Evolutionary conservation across 2,329 filamentous ascomycete species (phyloP).

Genomic region (Ascocoryne sarcoides): DNA sequence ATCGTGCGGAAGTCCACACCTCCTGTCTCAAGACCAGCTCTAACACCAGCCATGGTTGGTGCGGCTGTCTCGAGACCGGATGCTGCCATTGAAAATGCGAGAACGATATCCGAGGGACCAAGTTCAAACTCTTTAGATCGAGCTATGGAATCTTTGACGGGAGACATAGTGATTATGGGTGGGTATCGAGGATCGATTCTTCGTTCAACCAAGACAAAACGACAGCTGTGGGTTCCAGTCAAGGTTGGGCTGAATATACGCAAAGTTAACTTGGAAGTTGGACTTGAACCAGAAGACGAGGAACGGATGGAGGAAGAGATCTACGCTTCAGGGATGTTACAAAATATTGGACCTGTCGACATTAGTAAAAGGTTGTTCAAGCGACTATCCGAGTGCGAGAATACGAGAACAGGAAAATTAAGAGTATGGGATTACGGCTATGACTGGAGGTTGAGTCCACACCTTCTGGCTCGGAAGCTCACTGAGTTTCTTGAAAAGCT

Average conservation of each 20-base stretch:
- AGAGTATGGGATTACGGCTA: slow-evolving; percentile 88
- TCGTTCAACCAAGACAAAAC: slow-evolving; percentile 70
- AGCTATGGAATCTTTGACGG: slow-evolving; percentile 61
- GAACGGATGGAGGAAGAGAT: slow-evolving; percentile 76
- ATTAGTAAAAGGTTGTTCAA: slow-evolving; percentile 78
- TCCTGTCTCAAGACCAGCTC: slow-evolving; percentile 8
- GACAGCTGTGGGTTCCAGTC: slow-evolving; percentile 90
- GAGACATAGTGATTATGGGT: slow-evolving; percentile 81
- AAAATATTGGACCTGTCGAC: slow-evolving; percentile 84
- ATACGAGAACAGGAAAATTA: slow-evolving; percentile 60
- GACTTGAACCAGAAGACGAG: slow-evolving; percentile 72
- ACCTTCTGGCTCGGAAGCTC: slow-evolving; percentile 63
- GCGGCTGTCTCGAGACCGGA: slow-evolving; percentile 13
- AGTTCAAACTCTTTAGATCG: slow-evolving; percentile 31
- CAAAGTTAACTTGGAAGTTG: slow-evolving; percentile 85
- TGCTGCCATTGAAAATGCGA: slow-evolving; percentile 8
- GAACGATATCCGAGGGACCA: slow-evolving; percentile 35
- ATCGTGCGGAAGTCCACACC: slow-evolving; percentile 15
- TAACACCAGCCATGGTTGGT: slow-evolving; percentile 8
- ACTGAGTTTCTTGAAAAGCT: slow-evolving; percentile 64
- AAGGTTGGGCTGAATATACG: slow-evolving; percentile 88
- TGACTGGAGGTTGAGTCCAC: slow-evolving; percentile 85
- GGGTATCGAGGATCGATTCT: slow-evolving; percentile 89
- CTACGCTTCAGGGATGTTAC: slow-evolving; percentile 79
- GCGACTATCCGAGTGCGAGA: slow-evolving; percentile 64